Evolutionary conservation across 768 basidiomycete species (phyloP).

Genomic region (Macrocybe gigantea): DNA sequence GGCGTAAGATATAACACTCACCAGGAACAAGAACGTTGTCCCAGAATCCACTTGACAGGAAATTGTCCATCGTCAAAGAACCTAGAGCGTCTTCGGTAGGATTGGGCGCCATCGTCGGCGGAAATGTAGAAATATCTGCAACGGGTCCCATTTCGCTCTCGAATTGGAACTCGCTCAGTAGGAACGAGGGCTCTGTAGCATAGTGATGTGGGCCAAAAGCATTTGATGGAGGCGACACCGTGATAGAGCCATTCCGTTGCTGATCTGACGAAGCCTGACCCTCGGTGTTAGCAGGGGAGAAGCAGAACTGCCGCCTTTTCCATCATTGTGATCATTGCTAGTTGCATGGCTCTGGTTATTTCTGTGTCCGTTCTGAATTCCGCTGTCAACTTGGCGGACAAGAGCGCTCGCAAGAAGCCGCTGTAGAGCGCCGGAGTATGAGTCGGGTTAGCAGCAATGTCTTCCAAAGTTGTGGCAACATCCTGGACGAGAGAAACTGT

Average conservation of each 20-base stretch:
- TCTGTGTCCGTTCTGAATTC: constrained; percentile 1
- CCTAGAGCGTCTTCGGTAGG: constrained; percentile 33
- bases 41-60: constrained; percentile 79
- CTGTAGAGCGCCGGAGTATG: constrained; percentile 93
- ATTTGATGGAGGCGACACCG: constrained; percentile 20
- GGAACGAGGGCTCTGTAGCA: constrained; percentile 19
- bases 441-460: constrained; percentile 65
- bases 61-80: constrained; percentile 75
- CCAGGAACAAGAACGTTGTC: constrained; percentile 85
- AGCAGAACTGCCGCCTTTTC: constrained; percentile 3
- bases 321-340: neutral
- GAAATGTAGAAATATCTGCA: constrained; percentile 78
- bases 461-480: constrained; percentile 75
- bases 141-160: constrained; percentile 83
- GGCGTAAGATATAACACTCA: constrained; percentile 26
- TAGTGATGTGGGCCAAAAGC: constrained; percentile 14
- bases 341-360: neutral
- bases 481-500: constrained; percentile 70
- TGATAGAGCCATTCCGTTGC: constrained; percentile 8
- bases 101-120: constrained; percentile 74
- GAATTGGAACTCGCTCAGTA: constrained; percentile 59
- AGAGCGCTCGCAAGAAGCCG: constrained; percentile 73
- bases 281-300: constrained; percentile 12
- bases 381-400: constrained; percentile 44
- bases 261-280: constrained; percentile 5